Evolutionary conservation across 306 rosid species (phyloP), one percentile per base, ranked within the genome.

Genomic region (Cyamopsis tetragonoloba): DNA sequence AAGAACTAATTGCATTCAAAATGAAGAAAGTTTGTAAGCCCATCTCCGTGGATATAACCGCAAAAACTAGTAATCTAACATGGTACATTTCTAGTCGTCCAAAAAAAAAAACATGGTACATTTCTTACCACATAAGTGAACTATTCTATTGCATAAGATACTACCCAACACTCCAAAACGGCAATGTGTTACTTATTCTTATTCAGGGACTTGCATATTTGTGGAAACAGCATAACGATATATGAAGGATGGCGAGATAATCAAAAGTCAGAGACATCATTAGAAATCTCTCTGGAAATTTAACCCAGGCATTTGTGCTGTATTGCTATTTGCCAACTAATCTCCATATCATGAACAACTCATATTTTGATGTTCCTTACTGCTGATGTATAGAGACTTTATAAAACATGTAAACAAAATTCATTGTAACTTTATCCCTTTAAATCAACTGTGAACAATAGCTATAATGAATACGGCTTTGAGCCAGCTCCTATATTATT

Each of bases 351-450:
- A 64, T 17, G 47, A 55, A 55, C 47, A 47, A 66, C 37, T 35
- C 26, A 64, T 65, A 37, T 61, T 60, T 34, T 68, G 19, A 64
- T 53, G 32, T 53, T 56, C 79, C 64, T 50, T 53, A 23, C 19
- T 26, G 66, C 71, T 70, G 61, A 66, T 43, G 58, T 74, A 51
- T 53, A 64, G 71, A 57, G 79, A 66, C 74, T 47, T 56, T 49
- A 43, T 62, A 69, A 35, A 63, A 38, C 68, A 24, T 23, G 73
- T 43, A 42, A 66, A 73, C 84, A 80, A 82, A 86, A 73, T 37
- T 76, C 26, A 19, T 28, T 41, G 61, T 61, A 41, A 74, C 70
- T 64, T 72, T 48, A 44, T 43, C 71, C 54, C 77, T 47, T 57
- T 20, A 56, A 80, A 76, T 76, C 62, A 28, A 68, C 11, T 66